These are phyloP conservation scores for Collybiopsis confluens DNA, from an alignment of 768 basidiomycete genomes.

Conservation along the genomic window DNA sequence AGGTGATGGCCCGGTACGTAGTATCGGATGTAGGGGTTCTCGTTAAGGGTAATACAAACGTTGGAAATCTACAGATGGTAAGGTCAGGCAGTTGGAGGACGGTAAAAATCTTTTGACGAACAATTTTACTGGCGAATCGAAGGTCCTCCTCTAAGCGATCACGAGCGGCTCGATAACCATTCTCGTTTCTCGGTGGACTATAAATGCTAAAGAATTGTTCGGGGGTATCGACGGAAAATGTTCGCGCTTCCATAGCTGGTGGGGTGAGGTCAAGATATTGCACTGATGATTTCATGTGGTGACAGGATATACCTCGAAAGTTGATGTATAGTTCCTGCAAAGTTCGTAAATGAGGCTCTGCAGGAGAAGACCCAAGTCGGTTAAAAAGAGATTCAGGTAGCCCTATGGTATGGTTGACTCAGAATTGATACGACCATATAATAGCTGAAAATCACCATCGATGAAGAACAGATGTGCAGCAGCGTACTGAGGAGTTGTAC, in stretches of 20 bases:
- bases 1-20: constrained; percentile 80
- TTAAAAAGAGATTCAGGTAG: constrained; percentile 76
- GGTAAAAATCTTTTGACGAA: constrained; percentile 25
- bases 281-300: not conserved
- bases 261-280: not conserved
- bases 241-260: constrained; percentile 84
- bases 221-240: constrained; percentile 77
- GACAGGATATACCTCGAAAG: constrained; percentile 71
- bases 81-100: not conserved
- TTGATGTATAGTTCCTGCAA: constrained; percentile 89
- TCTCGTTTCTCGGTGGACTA: constrained; percentile 74
- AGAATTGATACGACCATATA: not conserved
- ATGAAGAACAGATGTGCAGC: constrained; percentile 91
- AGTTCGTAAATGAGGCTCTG: constrained; percentile 70
- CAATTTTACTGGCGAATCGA: constrained; percentile 66
- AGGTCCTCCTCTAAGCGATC: constrained; percentile 87
- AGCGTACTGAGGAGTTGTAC: constrained; percentile 59
- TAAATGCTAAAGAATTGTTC: constrained; percentile 85
- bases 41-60: constrained; percentile 83
- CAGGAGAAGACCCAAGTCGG: constrained; percentile 67
- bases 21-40: constrained; percentile 91
- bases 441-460: constrained; percentile 50
- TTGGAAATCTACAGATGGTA: constrained; percentile 70
- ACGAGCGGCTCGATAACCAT: constrained; percentile 61
- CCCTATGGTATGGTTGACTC: constrained; percentile 35